These are phyloP conservation scores for Phytophthora chlamydospora DNA, from an alignment of 352 stramenopile genomes.

Conservation along the genomic window DNA sequence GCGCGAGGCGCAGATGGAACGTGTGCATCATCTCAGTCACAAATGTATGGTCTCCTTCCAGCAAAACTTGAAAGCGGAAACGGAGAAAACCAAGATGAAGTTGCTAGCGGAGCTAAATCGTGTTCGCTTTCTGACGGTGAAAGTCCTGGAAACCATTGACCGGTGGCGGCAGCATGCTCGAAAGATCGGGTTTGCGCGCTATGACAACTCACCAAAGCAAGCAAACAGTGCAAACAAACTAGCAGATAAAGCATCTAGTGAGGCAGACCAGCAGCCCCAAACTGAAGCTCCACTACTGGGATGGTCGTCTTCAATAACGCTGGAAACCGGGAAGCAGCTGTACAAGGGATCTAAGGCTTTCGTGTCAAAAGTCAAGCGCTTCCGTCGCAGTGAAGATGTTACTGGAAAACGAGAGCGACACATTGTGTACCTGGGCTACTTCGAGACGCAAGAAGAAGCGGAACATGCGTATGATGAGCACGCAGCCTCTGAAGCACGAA, in stretches of 20 bases:
- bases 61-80: constrained; percentile 61
- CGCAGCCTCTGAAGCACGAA: constrained; percentile 59
- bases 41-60: constrained; percentile 77
- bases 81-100: constrained; percentile 35
- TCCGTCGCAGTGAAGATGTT: constrained; percentile 63
- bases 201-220: constrained; percentile 26
- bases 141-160: constrained; percentile 73
- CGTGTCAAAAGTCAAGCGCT: constrained; percentile 74
- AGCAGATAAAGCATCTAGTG: not conserved
- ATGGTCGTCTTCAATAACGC: constrained; percentile 75
- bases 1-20: constrained; percentile 64
- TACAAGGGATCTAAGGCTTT: constrained; percentile 80
- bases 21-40: constrained; percentile 35
- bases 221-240: constrained; percentile 1
- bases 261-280: not conserved
- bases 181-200: constrained; percentile 54
- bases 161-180: constrained; percentile 60
- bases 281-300: constrained; percentile 43
- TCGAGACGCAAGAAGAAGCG: constrained; percentile 64
- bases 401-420: constrained; percentile 60
- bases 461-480: constrained; percentile 76
- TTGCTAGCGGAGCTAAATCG: constrained; percentile 58
- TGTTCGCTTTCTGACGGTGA: constrained; percentile 70
- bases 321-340: constrained; percentile 65
- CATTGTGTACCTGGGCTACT: constrained; percentile 77